Conservation (phyloP, 225 moss, liverwort and hornwort genomes). For the Thuidium tamariscinum region DNA sequence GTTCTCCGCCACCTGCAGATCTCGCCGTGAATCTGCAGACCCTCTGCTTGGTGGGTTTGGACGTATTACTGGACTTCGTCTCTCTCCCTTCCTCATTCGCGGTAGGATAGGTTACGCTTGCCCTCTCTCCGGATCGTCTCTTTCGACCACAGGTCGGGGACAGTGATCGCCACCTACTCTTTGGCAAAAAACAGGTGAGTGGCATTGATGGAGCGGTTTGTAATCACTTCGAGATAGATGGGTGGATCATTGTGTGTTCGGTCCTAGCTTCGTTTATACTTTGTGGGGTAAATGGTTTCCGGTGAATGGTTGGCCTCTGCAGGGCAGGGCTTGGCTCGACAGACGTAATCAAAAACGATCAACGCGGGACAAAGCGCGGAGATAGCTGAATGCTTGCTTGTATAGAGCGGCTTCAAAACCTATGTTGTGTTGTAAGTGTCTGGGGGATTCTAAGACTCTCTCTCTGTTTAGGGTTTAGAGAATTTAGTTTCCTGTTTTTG, state of each 20-base stretch:
- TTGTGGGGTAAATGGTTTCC: background rate
- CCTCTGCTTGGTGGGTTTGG: background rate
- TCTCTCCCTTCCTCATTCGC: background rate
- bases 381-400: background rate
- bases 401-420: background rate
- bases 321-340: background rate
- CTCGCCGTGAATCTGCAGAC: too few relatives aligned
- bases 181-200: background rate
- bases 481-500: background rate
- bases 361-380: background rate
- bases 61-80: background rate
- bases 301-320: background rate
- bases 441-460: background rate
- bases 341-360: background rate
- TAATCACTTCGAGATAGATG: background rate
- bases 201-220: background rate
- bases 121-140: background rate
- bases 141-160: background rate
- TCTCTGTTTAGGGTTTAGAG: background rate
- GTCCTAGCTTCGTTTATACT: background rate
- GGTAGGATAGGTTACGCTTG: background rate
- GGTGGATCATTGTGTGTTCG: background rate
- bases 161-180: background rate
- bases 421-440: background rate
- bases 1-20: too few relatives aligned